Percentiles rank a stretch among this genome's conserved stretches.
These are phyloP conservation scores for Fragilaria crotonensis DNA, from an alignment of 108 stramenopile genomes.

Conservation along the genomic window DNA sequence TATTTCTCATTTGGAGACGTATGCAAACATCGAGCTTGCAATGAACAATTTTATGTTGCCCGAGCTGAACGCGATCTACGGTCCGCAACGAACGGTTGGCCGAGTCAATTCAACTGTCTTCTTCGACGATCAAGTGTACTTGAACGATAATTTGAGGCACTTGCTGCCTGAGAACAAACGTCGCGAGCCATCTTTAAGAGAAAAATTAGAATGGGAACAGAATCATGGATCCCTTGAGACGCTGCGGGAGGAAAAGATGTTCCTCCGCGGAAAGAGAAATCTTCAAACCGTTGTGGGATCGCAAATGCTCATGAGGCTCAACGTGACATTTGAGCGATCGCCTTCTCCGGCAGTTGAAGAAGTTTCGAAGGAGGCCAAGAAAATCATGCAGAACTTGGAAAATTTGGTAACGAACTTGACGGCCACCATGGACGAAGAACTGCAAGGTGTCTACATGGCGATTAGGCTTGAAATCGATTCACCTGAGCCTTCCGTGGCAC, in stretches of 20 bases:
- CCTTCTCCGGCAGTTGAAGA: conserved; percentile 30
- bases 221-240: background rate
- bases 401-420: conserved; percentile 33
- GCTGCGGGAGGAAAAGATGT: background rate
- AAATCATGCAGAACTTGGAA: conserved; percentile 13
- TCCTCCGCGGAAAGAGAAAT: background rate
- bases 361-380: conserved; percentile 5
- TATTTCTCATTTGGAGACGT: conserved; percentile 7
- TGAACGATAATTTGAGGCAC: background rate
- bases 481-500: background rate
- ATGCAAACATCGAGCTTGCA: conserved; percentile 17
- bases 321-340: conserved; percentile 29
- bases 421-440: background rate
- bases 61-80: conserved; percentile 21
- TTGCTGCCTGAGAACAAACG: background rate
- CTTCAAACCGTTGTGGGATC: conserved; percentile 18
- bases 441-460: background rate
- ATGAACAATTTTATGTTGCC: conserved; percentile 34
- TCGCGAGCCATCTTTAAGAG: background rate
- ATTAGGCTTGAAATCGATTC: background rate
- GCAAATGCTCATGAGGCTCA: conserved; percentile 24
- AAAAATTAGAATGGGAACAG: conserved; percentile 1
- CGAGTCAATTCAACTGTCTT: background rate
- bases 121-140: background rate
- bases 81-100: background rate